Evolutionary conservation across 805 yeast species (phyloP).

Genomic region (Teunomyces lycoperdinae): DNA sequence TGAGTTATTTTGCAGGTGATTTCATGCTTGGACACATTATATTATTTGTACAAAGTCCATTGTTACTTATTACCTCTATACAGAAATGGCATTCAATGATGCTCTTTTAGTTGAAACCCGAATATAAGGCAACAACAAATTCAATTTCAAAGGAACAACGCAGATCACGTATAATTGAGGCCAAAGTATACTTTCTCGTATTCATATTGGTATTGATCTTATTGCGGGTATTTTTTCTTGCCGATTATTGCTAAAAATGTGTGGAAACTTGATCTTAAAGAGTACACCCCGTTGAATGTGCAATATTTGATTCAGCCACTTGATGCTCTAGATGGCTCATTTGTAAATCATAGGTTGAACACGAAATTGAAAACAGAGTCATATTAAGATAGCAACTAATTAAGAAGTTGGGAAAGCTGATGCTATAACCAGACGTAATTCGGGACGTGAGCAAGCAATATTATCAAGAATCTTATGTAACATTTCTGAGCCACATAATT

Average conservation of each 20-base stretch:
- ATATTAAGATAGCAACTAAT: background rate
- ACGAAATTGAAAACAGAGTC: constrained; percentile 11
- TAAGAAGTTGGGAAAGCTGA: too few species aligned
- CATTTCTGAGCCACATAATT: constrained; percentile 25
- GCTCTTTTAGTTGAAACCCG: constrained; percentile 66
- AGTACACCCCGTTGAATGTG: constrained; percentile 38
- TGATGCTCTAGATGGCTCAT: constrained; percentile 10
- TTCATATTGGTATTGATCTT: constrained; percentile 28
- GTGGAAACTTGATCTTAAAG: constrained; percentile 38
- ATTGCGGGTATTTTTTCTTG: constrained; percentile 29
- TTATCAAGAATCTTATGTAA: background rate
- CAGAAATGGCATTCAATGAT: constrained; percentile 66
- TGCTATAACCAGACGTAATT: background rate
- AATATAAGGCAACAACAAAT: constrained; percentile 46
- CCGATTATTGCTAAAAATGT: constrained; percentile 38
- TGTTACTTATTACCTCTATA: constrained; percentile 59
- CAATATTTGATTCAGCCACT: constrained; percentile 42
- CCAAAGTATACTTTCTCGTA: constrained; percentile 31
- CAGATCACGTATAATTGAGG: constrained; percentile 33
- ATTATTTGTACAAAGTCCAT: constrained; percentile 56
- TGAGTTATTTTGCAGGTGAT: constrained; percentile 71
- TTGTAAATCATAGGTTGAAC: constrained; percentile 35
- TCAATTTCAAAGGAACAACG: constrained; percentile 44
- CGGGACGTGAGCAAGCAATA: background rate
- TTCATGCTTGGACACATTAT: constrained; percentile 57